These are phyloP conservation scores for Mycena galericulata DNA, from an alignment of 768 basidiomycete species.

Conservation along the genomic window DNA sequence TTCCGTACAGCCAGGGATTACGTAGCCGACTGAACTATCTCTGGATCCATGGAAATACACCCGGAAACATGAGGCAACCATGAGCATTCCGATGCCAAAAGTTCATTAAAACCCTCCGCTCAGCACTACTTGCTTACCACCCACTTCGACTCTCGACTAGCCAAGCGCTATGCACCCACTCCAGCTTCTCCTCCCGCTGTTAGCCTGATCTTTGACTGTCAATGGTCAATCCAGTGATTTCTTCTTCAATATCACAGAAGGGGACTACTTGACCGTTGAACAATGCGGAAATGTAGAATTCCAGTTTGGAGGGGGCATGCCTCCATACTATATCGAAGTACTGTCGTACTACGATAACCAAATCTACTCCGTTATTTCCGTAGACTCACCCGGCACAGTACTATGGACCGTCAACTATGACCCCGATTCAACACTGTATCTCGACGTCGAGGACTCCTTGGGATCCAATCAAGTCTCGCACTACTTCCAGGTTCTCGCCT, in stretches of 20 bases:
- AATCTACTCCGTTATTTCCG: not conserved
- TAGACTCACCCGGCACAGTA: not conserved
- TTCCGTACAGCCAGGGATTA: too few species aligned
- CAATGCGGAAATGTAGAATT: not conserved
- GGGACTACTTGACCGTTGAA: not conserved
- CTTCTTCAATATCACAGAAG: not conserved
- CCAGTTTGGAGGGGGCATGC: not conserved
- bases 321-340: not conserved
- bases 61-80: not conserved
- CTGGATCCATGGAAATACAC: not conserved
- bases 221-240: not conserved
- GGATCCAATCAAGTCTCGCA: not conserved
- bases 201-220: not conserved
- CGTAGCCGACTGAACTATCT: too few species aligned
- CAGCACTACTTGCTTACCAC: not conserved
- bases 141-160: not conserved
- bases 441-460: not conserved
- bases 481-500: not conserved
- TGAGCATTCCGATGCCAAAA: not conserved
- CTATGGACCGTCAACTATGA: not conserved
- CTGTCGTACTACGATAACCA: not conserved
- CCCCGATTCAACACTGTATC: not conserved
- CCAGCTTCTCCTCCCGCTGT: not conserved
- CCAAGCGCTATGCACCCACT: not conserved
- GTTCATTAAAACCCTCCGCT: not conserved